A percentile compares a stretch with the other conserved stretches of the same genome.
phyloP scores from a whole-genome alignment of 768 basidiomycete genomes.

The Agaricus subrufescens region DNA sequence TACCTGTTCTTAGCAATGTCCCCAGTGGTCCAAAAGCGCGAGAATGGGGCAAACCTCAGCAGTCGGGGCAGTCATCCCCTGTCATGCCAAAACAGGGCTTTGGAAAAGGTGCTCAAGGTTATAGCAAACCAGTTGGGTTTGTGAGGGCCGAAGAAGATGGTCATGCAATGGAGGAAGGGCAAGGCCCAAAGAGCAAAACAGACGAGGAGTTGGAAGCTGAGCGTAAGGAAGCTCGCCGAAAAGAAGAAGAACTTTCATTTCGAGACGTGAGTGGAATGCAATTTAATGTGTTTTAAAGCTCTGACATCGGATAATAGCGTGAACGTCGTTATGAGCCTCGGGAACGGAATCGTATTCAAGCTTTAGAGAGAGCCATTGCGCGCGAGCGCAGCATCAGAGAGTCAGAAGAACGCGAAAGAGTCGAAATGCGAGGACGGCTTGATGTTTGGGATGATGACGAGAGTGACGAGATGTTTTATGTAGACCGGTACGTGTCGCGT shows the following conservation, averaged over 20 bases:
- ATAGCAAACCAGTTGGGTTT: conserved; percentile 78
- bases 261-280: conserved; percentile 61
- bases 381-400: conserved; percentile 70
- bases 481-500: conserved; percentile 64
- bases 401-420: conserved; percentile 72
- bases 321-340: conserved; percentile 92
- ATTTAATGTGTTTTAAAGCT: neutral
- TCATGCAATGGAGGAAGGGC: conserved; percentile 27
- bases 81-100: conserved; percentile 39
- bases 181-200: conserved; percentile 47
- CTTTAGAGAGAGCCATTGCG: conserved; percentile 70
- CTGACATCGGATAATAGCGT: conserved; percentile 44
- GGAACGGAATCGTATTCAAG: conserved; percentile 76
- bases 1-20: conserved; percentile 38
- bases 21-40: conserved; percentile 75
- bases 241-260: conserved; percentile 83
- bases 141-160: conserved; percentile 59
- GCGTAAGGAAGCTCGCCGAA: conserved; percentile 64
- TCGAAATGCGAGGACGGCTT: conserved; percentile 75
- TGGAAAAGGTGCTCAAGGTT: conserved; percentile 70
- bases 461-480: conserved; percentile 89
- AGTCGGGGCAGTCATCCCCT: conserved; percentile 16
- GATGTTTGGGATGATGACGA: conserved; percentile 93
- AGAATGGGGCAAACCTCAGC: conserved; percentile 74
- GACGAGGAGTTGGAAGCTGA: conserved; percentile 89